These are phyloP conservation scores for Mucor saturninus DNA, from an alignment of 371 early-diverging fungal species.

Conservation along the genomic window DNA sequence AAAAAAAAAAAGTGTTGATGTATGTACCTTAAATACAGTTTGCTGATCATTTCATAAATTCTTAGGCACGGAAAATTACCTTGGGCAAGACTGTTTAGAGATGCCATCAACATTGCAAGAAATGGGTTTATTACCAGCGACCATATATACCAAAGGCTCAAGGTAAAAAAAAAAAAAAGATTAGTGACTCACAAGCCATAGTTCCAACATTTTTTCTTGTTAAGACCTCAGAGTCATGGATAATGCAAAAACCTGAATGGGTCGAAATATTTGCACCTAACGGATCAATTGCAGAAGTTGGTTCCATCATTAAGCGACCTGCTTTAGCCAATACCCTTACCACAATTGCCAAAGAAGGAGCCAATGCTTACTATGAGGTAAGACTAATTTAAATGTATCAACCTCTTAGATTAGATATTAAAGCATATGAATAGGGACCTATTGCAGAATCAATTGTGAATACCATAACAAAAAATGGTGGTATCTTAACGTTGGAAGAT, in stretches of 20 bases:
- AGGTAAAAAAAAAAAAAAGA: conserved; percentile 31
- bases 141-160: conserved; percentile 59
- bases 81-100: conserved; percentile 86
- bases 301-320: conserved; percentile 73
- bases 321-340: conserved; percentile 83
- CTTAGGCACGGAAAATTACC: conserved; percentile 74
- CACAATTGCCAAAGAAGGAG: conserved; percentile 77
- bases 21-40: too few relatives aligned
- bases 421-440: conserved; percentile 46
- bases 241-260: conserved; percentile 44
- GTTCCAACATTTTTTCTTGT: too few relatives aligned
- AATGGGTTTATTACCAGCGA: conserved; percentile 77
- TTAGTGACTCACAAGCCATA: too few relatives aligned
- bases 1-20: not conserved
- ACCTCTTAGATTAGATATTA: too few relatives aligned
- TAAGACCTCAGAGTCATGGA: conserved; percentile 23
- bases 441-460: conserved; percentile 81
- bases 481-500: conserved; percentile 84
- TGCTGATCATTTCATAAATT: not conserved
- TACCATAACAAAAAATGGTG: conserved; percentile 69
- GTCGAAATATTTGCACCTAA: conserved; percentile 68
- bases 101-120: conserved; percentile 77
- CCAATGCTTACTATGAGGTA: conserved; percentile 80
- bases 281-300: conserved; percentile 63
- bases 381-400: too few relatives aligned